Evolutionary conservation across 768 basidiomycete genomes (phyloP).

Genomic region (Lactarius quietus): DNA sequence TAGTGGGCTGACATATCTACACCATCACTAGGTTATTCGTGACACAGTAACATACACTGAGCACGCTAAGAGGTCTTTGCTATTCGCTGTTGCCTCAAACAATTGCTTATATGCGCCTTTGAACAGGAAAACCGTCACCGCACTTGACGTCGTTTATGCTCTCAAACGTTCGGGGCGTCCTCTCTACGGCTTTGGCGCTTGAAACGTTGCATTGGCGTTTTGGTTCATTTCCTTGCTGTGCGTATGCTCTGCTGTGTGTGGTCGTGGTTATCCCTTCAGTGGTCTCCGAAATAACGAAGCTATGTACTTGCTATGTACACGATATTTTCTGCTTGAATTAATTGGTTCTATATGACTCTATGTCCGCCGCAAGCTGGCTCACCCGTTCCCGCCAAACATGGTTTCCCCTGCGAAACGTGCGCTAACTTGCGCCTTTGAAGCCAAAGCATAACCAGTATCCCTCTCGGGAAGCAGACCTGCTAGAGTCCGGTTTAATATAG

Average conservation of each 20-base stretch:
- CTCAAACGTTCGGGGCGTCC: conserved; percentile 57
- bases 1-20: neutral
- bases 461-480: conserved; percentile 73
- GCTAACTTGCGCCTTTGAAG: conserved; percentile 36
- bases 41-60: conserved; percentile 64
- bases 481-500: conserved; percentile 78
- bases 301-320: neutral
- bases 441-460: conserved; percentile 86
- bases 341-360: neutral
- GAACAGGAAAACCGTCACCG: conserved; percentile 48
- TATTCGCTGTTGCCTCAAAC: neutral
- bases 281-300: neutral
- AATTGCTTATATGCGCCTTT: neutral
- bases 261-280: neutral
- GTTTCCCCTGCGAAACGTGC: neutral
- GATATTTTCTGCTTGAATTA: neutral
- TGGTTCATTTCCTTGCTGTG: neutral
- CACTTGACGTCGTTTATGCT: conserved; percentile 60
- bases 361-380: neutral
- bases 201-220: conserved; percentile 12
- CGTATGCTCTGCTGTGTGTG: neutral
- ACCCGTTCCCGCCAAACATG: neutral
- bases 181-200: conserved; percentile 55
- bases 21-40: conserved; percentile 39
- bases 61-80: conserved; percentile 50